Evolutionary conservation across 1,139 yeast species (phyloP).

Genomic region (Pneumocystis canis): DNA sequence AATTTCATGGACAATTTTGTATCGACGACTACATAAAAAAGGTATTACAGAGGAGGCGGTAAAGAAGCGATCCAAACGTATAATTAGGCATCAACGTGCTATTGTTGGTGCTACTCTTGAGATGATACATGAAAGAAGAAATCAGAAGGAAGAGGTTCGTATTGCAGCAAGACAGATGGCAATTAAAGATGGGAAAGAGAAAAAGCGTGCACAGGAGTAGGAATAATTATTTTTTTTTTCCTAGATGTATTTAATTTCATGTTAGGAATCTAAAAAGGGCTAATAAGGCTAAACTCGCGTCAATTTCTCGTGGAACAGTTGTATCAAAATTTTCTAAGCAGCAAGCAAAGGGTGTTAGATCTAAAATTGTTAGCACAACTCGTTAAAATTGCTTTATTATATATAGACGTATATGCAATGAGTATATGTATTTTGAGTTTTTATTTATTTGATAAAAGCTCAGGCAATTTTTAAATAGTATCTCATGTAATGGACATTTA

Average conservation of each 20-base stretch:
- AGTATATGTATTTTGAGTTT: background rate
- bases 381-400: background rate
- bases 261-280: background rate
- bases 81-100: constrained; percentile 98
- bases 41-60: constrained; percentile 95
- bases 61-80: constrained; percentile 94
- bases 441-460: background rate
- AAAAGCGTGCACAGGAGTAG: constrained; percentile 87
- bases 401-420: background rate
- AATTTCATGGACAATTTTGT: constrained; percentile 97
- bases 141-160: constrained; percentile 92
- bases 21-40: constrained; percentile 99
- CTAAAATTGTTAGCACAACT: background rate
- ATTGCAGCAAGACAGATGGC: constrained; percentile 93
- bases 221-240: constrained; percentile 91
- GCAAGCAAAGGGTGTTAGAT: constrained; percentile 26
- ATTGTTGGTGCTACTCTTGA: constrained; percentile 98
- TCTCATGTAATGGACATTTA: no score
- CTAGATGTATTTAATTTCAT: constrained; percentile 45
- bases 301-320: background rate
- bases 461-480: background rate
- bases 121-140: constrained; percentile 96
- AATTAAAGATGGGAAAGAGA: constrained; percentile 82
- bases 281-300: background rate
- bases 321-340: constrained; percentile 44